A percentile compares a stretch with the other conserved stretches of the same genome.
Conservation (phyloP, 2,329 filamentous ascomycete species). For the Trichoderma sp. region DNA sequence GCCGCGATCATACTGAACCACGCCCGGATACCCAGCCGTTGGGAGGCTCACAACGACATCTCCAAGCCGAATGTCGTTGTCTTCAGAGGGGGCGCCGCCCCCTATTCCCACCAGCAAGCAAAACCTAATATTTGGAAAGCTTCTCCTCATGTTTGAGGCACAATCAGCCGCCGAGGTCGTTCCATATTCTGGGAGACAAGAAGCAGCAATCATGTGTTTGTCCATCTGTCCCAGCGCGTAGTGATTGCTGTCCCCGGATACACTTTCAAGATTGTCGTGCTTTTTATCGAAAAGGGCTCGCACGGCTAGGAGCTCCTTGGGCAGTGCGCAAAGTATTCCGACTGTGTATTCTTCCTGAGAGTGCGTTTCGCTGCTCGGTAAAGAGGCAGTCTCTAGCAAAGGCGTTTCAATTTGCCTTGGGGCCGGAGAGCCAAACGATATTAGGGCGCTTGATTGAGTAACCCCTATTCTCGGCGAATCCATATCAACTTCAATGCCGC, state of each 20-base stretch:
- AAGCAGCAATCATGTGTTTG: constrained; percentile 26
- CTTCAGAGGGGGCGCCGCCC: neutral
- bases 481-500: neutral
- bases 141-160: neutral
- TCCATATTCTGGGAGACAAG: constrained; percentile 26
- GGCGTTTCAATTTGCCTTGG: neutral
- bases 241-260: constrained; percentile 9
- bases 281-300: constrained; percentile 26
- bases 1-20: neutral
- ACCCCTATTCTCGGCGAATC: neutral
- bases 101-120: neutral
- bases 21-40: neutral
- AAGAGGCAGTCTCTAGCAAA: neutral
- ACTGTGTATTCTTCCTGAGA: constrained; percentile 20
- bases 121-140: neutral
- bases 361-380: neutral
- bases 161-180: neutral
- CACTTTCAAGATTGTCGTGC: neutral
- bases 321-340: constrained; percentile 26
- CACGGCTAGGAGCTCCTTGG: constrained; percentile 27
- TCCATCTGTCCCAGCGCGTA: constrained; percentile 26
- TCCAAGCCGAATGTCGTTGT: neutral
- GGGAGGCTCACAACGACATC: constrained; percentile 1
- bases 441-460: neutral
- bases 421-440: neutral